These are phyloP conservation scores for Saccharomyces cerevisiae DNA, from an alignment of 805 yeast genomes.

Conservation along the genomic window DNA sequence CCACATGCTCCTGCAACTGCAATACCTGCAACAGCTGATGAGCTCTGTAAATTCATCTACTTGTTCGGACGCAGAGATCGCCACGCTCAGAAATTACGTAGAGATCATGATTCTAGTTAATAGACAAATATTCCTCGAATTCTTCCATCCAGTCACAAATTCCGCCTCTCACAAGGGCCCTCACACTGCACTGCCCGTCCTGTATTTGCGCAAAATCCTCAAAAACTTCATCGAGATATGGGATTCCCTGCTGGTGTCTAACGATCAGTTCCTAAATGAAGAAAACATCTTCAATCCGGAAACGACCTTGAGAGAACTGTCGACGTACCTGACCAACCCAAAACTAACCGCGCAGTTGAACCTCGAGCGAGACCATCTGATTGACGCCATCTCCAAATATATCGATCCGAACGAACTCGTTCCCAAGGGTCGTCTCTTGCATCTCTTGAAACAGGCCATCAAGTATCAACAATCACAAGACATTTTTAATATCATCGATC, in stretches of 20 bases:
- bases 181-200: constrained; percentile 3
- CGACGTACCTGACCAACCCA: constrained; percentile 27
- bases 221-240: constrained; percentile 20
- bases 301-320: constrained; percentile 25
- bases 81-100: constrained; percentile 7
- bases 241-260: constrained; percentile 19
- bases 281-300: constrained; percentile 18
- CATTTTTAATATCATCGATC: constrained; percentile 30
- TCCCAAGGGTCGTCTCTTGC: constrained; percentile 44
- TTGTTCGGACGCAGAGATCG: background rate
- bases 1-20: background rate
- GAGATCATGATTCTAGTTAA: constrained; percentile 22
- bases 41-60: background rate
- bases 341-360: constrained; percentile 4
- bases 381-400: constrained; percentile 36
- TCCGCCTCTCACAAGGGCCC: background rate
- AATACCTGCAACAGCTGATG: background rate
- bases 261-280: constrained; percentile 7
- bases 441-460: constrained; percentile 45
- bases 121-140: constrained; percentile 24
- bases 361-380: constrained; percentile 19
- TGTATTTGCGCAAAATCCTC: constrained; percentile 20
- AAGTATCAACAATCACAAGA: constrained; percentile 37
- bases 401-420: constrained; percentile 47
- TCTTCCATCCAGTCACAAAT: constrained; percentile 16